phyloP scores from a whole-genome alignment of 2,329 filamentous ascomycete species.

The Purpureocillium lavendulum region DNA sequence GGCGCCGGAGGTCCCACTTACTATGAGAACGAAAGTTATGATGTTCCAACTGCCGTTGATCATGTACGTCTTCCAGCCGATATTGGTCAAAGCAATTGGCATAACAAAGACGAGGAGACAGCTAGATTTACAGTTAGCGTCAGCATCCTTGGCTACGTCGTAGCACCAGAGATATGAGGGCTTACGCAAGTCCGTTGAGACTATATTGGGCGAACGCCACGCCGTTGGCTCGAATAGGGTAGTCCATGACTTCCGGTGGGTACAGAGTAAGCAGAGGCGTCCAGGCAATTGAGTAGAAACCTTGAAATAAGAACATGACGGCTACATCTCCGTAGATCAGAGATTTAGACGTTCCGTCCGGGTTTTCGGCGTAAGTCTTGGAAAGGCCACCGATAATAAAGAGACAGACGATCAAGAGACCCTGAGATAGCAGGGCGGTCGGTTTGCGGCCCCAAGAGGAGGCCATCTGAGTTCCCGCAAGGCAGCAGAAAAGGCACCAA shows the following conservation, averaged over 20 bases:
- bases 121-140: background rate
- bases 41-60: constrained; percentile 17
- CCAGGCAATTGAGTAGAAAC: constrained; percentile 18
- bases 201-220: constrained; percentile 22
- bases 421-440: constrained; percentile 29
- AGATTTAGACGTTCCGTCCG: constrained; percentile 4
- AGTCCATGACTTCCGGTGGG: constrained; percentile 19
- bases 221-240: constrained; percentile 16
- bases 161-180: no score
- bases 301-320: constrained; percentile 19
- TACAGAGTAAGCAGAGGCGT: constrained; percentile 17
- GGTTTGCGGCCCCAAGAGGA: constrained; percentile 35
- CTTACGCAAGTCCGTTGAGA: constrained; percentile 8
- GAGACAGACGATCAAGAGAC: constrained; percentile 31
- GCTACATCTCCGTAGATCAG: constrained; percentile 26
- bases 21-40: constrained; percentile 10
- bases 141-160: no score
- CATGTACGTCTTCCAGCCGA: constrained; percentile 17
- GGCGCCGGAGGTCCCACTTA: background rate
- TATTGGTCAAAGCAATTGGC: constrained; percentile 12
- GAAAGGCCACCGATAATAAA: constrained; percentile 23
- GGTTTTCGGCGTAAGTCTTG: constrained; percentile 19
- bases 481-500: constrained; percentile 34
- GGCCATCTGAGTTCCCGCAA: constrained; percentile 33
- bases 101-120: constrained; percentile 11